A percentile compares a stretch with the other conserved stretches of the same genome.
phyloP scores from a whole-genome alignment of 1,284 basidiomycete genomes.

The Rhodotorula sp. region DNA sequence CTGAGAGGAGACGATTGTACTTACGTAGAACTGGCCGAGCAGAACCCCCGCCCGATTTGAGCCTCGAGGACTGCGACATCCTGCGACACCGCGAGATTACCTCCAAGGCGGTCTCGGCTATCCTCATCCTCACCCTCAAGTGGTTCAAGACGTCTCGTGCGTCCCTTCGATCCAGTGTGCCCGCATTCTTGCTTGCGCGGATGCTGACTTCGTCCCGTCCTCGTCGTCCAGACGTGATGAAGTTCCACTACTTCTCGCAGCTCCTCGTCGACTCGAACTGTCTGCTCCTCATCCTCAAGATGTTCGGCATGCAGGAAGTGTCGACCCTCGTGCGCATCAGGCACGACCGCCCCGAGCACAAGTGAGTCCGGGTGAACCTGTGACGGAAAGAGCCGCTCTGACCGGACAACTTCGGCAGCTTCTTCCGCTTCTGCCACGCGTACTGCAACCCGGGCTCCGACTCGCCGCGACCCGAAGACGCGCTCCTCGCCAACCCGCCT shows the following conservation, averaged over 20 bases:
- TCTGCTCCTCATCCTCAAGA: constrained; percentile 89
- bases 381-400: too few species aligned
- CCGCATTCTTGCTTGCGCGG: too few species aligned
- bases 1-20: too few species aligned
- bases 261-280: constrained; percentile 94
- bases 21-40: constrained; percentile 1
- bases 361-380: too few species aligned
- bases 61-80: constrained; percentile 92
- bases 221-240: constrained; percentile 76
- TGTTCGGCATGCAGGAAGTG: constrained; percentile 95
- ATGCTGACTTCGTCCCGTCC: neutral
- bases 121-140: constrained; percentile 83
- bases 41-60: constrained; percentile 58
- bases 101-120: constrained; percentile 94
- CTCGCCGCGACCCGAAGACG: constrained; percentile 51
- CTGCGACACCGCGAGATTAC: constrained; percentile 96
- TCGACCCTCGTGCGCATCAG: constrained; percentile 77
- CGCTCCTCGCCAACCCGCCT: constrained; percentile 58
- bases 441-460: constrained; percentile 50
- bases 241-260: constrained; percentile 96
- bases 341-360: constrained; percentile 75
- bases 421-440: constrained; percentile 89
- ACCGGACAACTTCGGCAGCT: too few species aligned
- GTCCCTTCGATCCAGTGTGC: neutral
- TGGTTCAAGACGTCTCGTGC: constrained; percentile 98